Conservation (phyloP, 139 green algal genomes). For the Volvox africanus region DNA sequence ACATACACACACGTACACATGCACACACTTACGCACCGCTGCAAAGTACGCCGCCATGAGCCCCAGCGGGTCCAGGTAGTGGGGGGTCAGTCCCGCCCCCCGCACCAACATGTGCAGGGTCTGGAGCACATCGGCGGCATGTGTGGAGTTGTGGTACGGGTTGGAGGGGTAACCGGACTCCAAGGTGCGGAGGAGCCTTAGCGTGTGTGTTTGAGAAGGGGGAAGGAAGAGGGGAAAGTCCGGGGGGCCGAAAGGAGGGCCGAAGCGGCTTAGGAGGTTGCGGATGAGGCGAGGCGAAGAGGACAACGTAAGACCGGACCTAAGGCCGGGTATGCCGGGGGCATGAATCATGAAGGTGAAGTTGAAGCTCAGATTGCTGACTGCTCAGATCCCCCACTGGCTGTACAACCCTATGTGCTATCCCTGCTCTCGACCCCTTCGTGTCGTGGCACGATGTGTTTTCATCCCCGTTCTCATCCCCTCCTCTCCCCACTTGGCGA, state of each 20-base stretch:
- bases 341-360: background rate
- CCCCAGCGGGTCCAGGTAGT: conserved; percentile 41
- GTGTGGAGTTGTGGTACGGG: conserved; percentile 73
- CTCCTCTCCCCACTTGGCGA: background rate
- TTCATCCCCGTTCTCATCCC: background rate
- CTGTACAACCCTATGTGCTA: no score
- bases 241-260: background rate
- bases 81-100: background rate
- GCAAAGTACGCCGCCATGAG: conserved; percentile 42
- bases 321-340: background rate
- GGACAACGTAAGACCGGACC: background rate
- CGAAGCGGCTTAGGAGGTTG: background rate
- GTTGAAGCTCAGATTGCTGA: no score
- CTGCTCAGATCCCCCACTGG: no score
- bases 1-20: no score
- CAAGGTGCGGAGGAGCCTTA: conserved; percentile 42
- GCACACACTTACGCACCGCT: background rate
- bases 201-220: background rate
- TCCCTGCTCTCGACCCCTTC: no score
- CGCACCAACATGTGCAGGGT: conserved; percentile 60
- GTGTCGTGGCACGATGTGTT: background rate
- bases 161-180: conserved; percentile 66
- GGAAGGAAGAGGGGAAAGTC: background rate
- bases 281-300: background rate
- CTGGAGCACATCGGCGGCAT: conserved; percentile 69